phyloP scores from a whole-genome alignment of 2,329 filamentous ascomycete genomes.

The Colletotrichum sojae region DNA sequence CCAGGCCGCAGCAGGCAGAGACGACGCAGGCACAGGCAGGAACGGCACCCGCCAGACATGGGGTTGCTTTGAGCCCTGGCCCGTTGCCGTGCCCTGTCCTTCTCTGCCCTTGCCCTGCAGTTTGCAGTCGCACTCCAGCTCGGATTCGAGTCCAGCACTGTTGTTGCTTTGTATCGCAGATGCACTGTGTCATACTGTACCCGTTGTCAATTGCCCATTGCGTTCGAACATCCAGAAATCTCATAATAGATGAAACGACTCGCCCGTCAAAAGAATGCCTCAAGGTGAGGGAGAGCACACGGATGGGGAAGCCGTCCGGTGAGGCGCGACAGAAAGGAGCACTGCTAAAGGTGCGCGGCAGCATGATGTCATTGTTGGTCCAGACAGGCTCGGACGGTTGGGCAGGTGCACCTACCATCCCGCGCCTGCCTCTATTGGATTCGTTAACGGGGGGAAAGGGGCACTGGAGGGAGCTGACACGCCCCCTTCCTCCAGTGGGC shows the following conservation, averaged over 20 bases:
- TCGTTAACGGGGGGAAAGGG: conserved; percentile 19
- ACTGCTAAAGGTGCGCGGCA: conserved; percentile 7
- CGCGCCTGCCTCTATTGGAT: background rate
- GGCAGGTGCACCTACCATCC: conserved; percentile 32
- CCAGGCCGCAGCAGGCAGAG: background rate
- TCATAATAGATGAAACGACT: conserved; percentile 27
- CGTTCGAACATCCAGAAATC: background rate
- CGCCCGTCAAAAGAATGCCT: conserved; percentile 14
- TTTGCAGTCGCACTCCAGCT: background rate
- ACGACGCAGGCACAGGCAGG: conserved; percentile 26
- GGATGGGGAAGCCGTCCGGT: conserved; percentile 17
- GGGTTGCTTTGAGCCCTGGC: conserved; percentile 26
- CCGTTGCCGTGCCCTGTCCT: conserved; percentile 12
- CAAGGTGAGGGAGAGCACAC: conserved; percentile 4
- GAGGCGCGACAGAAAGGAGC: conserved; percentile 1
- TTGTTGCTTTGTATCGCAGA: too few species aligned
- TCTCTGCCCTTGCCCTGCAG: background rate
- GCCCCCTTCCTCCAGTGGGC: background rate
- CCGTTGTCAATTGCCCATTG: background rate
- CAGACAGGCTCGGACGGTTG: conserved; percentile 6
- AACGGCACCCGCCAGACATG: conserved; percentile 4
- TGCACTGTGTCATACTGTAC: conserved; percentile 5
- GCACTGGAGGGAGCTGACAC: too few species aligned
- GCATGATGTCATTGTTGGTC: conserved; percentile 37
- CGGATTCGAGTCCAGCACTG: background rate